A percentile compares a stretch with the other conserved stretches of the same genome.
phyloP scores from a whole-genome alignment of 148 eudicot species.

The Rheum nobile region DNA sequence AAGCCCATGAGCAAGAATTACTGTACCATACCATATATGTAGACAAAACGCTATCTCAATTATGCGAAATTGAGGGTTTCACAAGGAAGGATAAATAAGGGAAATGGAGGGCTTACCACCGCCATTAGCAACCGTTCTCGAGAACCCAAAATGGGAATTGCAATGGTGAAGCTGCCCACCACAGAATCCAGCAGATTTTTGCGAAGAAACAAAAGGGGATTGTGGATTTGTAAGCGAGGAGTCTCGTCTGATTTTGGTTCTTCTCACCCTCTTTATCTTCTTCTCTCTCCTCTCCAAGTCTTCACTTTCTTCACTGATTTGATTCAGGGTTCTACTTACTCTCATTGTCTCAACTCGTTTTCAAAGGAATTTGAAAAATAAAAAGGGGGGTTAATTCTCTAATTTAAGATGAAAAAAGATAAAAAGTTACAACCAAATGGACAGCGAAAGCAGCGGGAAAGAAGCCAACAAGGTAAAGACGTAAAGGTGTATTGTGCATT shows the following conservation, averaged over 20 bases:
- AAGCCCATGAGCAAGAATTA: neutral
- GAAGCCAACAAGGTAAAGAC: slow-evolving; percentile 3
- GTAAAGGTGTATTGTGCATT: neutral
- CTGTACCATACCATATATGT: neutral
- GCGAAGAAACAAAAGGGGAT: neutral
- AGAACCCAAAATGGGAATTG: neutral
- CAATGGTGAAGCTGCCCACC: neutral
- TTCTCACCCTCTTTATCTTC: neutral
- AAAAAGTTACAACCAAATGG: neutral
- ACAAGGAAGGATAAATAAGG: neutral
- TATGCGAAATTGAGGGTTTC: neutral
- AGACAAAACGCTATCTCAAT: neutral
- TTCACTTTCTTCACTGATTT: neutral
- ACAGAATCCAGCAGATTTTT: neutral
- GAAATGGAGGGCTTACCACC: slow-evolving; percentile 5
- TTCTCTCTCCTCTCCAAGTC: slow-evolving; percentile 2
- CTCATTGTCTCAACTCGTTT: slow-evolving; percentile 7
- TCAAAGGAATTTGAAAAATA: neutral
- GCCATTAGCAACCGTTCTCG: neutral
- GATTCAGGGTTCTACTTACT: slow-evolving; percentile 6
- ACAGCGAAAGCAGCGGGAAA: slow-evolving; percentile 7
- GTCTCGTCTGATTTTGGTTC: neutral
- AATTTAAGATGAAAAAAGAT: neutral
- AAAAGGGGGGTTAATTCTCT: neutral
- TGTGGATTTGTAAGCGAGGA: neutral